A percentile compares a stretch with the other conserved stretches of the same genome.
These are phyloP conservation scores for Eucalyptus sp. DNA, from an alignment of 345 rosid genomes.

Conservation along the genomic window DNA sequence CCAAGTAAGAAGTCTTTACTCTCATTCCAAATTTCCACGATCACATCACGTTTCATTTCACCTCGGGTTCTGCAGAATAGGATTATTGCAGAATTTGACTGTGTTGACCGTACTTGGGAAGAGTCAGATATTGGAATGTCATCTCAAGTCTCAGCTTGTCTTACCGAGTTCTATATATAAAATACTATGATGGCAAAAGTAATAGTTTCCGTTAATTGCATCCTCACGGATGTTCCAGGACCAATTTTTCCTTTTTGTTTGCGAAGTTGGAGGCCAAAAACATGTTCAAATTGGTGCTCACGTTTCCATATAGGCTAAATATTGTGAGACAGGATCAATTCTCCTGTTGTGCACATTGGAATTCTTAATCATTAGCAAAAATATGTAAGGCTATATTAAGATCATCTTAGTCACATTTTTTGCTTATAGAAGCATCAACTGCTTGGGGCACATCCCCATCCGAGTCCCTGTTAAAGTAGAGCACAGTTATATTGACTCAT, in stretches of 20 bases:
- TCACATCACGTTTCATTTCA: not conserved
- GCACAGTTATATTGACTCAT: not conserved
- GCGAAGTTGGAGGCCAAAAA: not conserved
- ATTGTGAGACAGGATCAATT: not conserved
- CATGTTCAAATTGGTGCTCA: not conserved
- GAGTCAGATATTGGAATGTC: not conserved
- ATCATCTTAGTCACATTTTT: not conserved
- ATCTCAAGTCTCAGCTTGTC: not conserved
- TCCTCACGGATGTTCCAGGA: not conserved
- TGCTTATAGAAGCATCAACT: not conserved
- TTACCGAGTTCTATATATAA: not conserved
- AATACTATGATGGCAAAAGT: not conserved
- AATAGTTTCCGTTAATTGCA: not conserved
- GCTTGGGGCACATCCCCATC: not conserved
- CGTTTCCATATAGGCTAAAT: not conserved
- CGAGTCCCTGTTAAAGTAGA: not conserved
- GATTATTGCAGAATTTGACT: not conserved
- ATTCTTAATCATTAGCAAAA: not conserved
- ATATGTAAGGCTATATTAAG: not conserved
- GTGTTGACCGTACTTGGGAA: not conserved
- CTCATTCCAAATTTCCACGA: not conserved
- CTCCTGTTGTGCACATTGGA: not conserved
- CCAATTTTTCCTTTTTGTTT: not conserved
- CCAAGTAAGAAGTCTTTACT: constrained; percentile 41
- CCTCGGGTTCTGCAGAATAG: not conserved